Percentiles rank a stretch among this genome's conserved stretches.
phyloP scores from a whole-genome alignment of 495 filamentous ascomycete genomes.

The Melanomma pulvis-pyrius region DNA sequence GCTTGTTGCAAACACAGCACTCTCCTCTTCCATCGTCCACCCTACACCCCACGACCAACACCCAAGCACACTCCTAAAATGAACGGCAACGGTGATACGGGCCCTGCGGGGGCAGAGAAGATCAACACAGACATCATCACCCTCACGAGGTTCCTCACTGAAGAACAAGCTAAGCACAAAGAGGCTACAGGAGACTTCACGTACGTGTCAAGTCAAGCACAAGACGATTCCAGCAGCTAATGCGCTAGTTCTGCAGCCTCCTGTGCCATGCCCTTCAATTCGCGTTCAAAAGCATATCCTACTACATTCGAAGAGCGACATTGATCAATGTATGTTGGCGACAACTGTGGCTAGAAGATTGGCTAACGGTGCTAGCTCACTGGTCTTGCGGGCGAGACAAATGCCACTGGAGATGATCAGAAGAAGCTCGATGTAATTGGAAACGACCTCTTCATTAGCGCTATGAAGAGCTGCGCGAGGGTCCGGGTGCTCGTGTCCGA shows the following conservation, averaged over 20 bases:
- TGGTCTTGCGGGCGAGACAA: slow-evolving; percentile 91
- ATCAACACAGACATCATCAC: slow-evolving; percentile 96
- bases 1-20: not conserved
- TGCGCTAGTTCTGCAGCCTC: slow-evolving; percentile 57
- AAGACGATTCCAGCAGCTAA: slow-evolving; percentile 5
- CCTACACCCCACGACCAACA: not conserved
- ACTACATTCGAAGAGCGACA: slow-evolving; percentile 98
- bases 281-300: slow-evolving; percentile 98
- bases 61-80: slow-evolving; percentile 21
- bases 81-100: slow-evolving; percentile 45
- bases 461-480: slow-evolving; percentile 89
- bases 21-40: slow-evolving; percentile 9
- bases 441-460: slow-evolving; percentile 94
- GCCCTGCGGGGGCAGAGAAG: slow-evolving; percentile 62
- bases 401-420: slow-evolving; percentile 95
- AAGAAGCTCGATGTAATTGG: slow-evolving; percentile 99
- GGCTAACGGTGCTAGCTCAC: slow-evolving; percentile 58
- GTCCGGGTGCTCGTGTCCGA: slow-evolving; percentile 91
- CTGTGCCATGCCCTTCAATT: slow-evolving; percentile 98
- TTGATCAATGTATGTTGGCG: slow-evolving; percentile 70
- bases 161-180: slow-evolving; percentile 89
- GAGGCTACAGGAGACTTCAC: slow-evolving; percentile 99
- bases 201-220: slow-evolving; percentile 52
- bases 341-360: not conserved
- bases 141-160: slow-evolving; percentile 90